These are phyloP conservation scores for Clitopilus passeckerianus DNA, from an alignment of 768 basidiomycete species.

Conservation along the genomic window DNA sequence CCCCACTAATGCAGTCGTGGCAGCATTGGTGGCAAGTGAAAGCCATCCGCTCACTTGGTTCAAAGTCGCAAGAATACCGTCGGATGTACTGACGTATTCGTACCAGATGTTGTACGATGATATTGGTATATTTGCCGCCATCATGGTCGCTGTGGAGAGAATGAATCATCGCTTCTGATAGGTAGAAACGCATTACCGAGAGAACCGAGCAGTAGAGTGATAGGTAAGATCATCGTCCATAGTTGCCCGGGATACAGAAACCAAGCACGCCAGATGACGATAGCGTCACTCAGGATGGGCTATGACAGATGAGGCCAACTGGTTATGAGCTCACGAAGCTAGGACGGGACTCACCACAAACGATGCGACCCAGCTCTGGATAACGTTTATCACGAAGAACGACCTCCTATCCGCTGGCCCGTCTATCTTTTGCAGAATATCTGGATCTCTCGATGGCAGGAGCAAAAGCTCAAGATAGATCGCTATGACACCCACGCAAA, in stretches of 20 bases:
- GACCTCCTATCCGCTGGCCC: background rate
- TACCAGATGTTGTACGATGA: background rate
- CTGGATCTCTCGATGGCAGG: background rate
- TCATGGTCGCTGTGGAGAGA: background rate
- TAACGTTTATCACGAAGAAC: background rate
- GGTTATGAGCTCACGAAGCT: background rate
- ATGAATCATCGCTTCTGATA: too few species aligned
- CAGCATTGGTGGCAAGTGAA: background rate
- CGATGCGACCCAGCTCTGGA: background rate
- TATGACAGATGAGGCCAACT: background rate
- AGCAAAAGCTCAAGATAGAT: background rate
- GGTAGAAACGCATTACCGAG: background rate
- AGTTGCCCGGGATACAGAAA: background rate
- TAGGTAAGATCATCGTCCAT: background rate
- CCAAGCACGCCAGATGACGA: background rate
- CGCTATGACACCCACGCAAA: background rate
- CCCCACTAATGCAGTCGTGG: background rate
- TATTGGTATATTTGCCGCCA: background rate
- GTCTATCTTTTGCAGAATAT: background rate
- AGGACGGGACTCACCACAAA: background rate
- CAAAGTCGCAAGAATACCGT: background rate
- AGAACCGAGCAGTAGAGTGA: background rate
- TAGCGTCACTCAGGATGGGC: background rate
- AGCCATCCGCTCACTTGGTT: background rate
- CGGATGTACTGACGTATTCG: background rate